Conservation (phyloP, 352 stramenopile species). For the Globisporangium emineosum region DNA sequence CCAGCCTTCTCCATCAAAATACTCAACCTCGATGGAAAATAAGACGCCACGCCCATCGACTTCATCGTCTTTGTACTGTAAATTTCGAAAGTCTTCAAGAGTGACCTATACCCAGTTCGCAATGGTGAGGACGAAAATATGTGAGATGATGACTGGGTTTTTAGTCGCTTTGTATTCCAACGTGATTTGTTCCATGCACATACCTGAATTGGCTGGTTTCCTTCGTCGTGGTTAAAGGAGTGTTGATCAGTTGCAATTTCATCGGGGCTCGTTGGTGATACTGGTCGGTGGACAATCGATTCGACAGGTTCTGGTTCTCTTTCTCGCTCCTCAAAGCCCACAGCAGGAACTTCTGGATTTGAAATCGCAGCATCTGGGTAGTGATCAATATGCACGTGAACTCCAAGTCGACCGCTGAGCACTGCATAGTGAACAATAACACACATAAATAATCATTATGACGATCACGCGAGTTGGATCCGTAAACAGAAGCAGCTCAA, state of each 20-base stretch:
- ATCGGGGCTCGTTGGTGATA: conserved; percentile 20
- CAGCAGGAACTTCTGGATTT: neutral
- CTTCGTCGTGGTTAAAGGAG: neutral
- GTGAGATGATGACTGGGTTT: neutral
- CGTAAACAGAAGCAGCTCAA: neutral
- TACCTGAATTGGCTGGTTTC: conserved; percentile 15
- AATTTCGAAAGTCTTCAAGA: conserved; percentile 11
- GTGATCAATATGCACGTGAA: conserved; percentile 9
- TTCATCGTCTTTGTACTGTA: neutral
- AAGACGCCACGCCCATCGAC: neutral
- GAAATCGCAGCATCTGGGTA: neutral
- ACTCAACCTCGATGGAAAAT: neutral
- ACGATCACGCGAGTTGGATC: neutral
- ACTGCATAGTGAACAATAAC: neutral
- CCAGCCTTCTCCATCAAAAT: neutral
- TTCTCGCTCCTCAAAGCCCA: neutral
- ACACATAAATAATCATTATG: neutral
- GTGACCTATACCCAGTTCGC: conserved; percentile 12
- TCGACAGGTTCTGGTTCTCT: neutral
- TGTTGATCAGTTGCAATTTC: conserved; percentile 2
- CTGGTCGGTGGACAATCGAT: neutral
- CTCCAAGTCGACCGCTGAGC: conserved; percentile 11
- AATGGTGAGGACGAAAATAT: neutral
- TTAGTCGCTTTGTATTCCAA: neutral
- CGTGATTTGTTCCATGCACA: neutral